phyloP scores from a whole-genome alignment of 768 basidiomycete species.

The Lentinula raphanica region DNA sequence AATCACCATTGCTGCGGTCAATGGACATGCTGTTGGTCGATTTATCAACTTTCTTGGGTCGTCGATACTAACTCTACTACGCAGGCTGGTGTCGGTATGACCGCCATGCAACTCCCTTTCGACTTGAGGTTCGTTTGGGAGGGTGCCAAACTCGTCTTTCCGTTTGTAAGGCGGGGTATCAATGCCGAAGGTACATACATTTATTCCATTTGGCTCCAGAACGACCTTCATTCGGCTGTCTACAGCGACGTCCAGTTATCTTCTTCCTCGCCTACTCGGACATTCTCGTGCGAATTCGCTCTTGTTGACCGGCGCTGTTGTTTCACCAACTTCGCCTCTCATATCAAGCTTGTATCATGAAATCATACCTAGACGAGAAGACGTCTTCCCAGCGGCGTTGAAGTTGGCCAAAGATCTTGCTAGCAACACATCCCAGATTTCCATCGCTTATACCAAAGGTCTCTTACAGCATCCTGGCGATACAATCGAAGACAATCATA shows the following conservation, averaged over 20 bases:
- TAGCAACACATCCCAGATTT: slow-evolving; percentile 44
- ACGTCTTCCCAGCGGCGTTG: slow-evolving; percentile 47
- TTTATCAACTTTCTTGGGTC: background rate
- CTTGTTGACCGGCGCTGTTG: slow-evolving; percentile 42
- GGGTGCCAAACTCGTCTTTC: slow-evolving; percentile 44
- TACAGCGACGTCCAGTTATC: slow-evolving; percentile 36
- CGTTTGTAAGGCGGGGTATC: slow-evolving; percentile 47
- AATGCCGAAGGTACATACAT: slow-evolving; percentile 38
- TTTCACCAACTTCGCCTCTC: slow-evolving; percentile 39
- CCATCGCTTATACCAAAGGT: slow-evolving; percentile 46
- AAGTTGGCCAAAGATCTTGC: slow-evolving; percentile 49
- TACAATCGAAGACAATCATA: slow-evolving; percentile 48
- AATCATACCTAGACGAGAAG: slow-evolving; percentile 42
- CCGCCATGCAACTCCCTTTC: slow-evolving; percentile 44
- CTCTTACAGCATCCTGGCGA: slow-evolving; percentile 46
- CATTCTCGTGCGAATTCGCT: slow-evolving; percentile 46
- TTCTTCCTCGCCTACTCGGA: slow-evolving; percentile 52
- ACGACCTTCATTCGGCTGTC: background rate
- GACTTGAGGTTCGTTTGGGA: slow-evolving; percentile 49
- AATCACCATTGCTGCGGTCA: slow-evolving; percentile 46
- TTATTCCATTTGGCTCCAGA: background rate
- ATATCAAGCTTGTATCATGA: slow-evolving; percentile 41
- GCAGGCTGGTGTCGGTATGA: slow-evolving; percentile 46
- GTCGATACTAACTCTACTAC: background rate
- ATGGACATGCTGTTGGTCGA: slow-evolving; percentile 40